phyloP scores from a whole-genome alignment of 768 basidiomycete species.

The Suillus cothurnatus region DNA sequence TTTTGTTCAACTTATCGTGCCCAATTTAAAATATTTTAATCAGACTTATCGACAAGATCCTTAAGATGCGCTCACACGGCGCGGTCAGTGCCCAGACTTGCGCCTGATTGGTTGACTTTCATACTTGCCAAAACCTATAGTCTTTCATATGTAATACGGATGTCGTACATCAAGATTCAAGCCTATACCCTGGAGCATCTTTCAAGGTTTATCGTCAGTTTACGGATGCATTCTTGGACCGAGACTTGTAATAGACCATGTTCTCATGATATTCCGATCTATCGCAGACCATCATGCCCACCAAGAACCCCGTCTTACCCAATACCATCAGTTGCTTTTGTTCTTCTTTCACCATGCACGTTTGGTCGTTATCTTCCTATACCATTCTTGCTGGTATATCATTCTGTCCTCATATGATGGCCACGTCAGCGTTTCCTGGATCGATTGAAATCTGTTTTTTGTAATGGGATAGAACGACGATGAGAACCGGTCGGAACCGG shows the following conservation, averaged over 20 bases:
- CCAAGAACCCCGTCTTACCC: constrained; percentile 12
- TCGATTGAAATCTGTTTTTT: not conserved
- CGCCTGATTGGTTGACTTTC: not conserved
- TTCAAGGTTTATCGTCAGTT: constrained; percentile 1
- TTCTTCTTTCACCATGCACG: constrained; percentile 28
- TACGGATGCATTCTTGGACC: constrained; percentile 16
- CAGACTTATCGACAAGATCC: not conserved
- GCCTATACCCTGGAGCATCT: not conserved
- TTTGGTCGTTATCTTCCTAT: constrained; percentile 23
- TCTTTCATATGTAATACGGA: constrained; percentile 1
- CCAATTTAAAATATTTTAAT: not conserved
- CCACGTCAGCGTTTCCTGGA: constrained; percentile 2
- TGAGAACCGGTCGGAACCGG: constrained; percentile 7
- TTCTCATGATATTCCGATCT: constrained; percentile 30
- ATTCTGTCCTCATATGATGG: not conserved
- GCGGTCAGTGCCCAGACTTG: not conserved
- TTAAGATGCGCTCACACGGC: constrained; percentile 4
- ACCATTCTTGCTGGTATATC: not conserved
- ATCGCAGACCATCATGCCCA: constrained; percentile 25
- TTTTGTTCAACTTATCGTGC: no score
- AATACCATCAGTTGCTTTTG: not conserved
- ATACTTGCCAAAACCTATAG: constrained; percentile 2
- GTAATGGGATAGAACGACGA: not conserved
- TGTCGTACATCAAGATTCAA: constrained; percentile 4
- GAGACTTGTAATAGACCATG: constrained; percentile 15